Conservation (phyloP, 441 rosid genomes). For the Corymbia calophylla region DNA sequence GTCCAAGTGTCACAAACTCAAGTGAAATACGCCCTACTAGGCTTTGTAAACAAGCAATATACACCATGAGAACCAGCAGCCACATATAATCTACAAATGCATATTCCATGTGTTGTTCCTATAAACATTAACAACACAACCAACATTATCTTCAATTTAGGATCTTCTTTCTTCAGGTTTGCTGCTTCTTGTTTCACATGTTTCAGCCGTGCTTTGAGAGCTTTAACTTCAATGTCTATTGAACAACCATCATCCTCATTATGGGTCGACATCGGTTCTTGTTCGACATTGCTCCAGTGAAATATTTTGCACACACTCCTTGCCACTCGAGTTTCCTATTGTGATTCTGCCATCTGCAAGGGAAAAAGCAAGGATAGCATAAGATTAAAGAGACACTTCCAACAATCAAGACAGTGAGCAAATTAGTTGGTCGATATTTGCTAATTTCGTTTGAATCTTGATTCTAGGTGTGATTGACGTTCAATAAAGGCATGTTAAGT, state of each 20-base stretch:
- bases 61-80: neutral
- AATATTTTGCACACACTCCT: too few relatives aligned
- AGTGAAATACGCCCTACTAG: neutral
- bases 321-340: too few relatives aligned
- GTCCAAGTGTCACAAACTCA: neutral
- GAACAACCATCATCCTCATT: neutral
- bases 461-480: too few relatives aligned
- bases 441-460: too few relatives aligned
- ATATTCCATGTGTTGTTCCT: neutral
- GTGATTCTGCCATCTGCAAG: neutral
- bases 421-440: too few relatives aligned
- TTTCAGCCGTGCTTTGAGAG: neutral
- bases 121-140: neutral
- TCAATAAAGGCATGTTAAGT: too few relatives aligned
- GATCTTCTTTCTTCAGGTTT: too few relatives aligned
- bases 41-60: neutral
- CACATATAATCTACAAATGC: neutral
- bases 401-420: neutral
- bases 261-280: neutral
- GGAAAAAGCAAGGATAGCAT: neutral
- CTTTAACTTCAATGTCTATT: neutral
- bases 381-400: neutral
- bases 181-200: neutral
- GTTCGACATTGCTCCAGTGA: accelerated
- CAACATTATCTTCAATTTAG: neutral